Conservation (phyloP, 192 early-diverging fungal genomes). For the Coemansia sp. region DNA sequence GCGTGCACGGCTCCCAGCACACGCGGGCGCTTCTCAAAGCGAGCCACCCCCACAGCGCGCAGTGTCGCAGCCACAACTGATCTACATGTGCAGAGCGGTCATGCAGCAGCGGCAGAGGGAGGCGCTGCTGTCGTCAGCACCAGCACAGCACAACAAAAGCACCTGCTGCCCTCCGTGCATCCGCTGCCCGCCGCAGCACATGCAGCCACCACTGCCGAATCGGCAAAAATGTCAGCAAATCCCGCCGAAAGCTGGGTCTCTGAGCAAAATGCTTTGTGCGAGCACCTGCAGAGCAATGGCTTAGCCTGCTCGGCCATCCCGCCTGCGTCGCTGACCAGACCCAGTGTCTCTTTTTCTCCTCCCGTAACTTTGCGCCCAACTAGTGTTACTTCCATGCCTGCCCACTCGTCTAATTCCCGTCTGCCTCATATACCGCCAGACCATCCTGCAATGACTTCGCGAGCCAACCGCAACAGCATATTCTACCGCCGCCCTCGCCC, state of each 20-base stretch:
- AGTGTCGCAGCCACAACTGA: slow-evolving; percentile 2
- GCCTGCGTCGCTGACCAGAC: not conserved
- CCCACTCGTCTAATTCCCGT: not conserved
- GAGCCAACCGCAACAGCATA: slow-evolving; percentile 24
- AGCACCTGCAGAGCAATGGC: not conserved
- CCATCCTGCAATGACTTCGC: slow-evolving; percentile 6
- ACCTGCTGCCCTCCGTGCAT: not conserved
- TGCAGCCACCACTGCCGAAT: not conserved
- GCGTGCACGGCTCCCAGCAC: too few relatives aligned
- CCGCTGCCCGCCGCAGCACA: not conserved
- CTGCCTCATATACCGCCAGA: slow-evolving; percentile 6
- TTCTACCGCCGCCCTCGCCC: slow-evolving; percentile 27
- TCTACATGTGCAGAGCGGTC: not conserved
- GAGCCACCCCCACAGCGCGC: slow-evolving; percentile 1
- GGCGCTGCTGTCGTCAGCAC: not conserved
- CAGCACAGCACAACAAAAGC: not conserved
- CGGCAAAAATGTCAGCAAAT: not conserved
- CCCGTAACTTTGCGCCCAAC: not conserved
- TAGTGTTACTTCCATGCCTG: not conserved
- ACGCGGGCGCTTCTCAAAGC: not conserved
- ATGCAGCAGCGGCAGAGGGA: too few relatives aligned
- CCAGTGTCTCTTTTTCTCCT: not conserved
- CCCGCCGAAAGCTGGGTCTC: not conserved
- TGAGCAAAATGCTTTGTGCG: not conserved
- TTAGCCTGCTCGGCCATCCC: too few relatives aligned